Percentiles rank a stretch among this genome's conserved stretches.
Evolutionary conservation across 73 alveolate genomes (phyloP).

Genomic region (Diophrys appendiculata): DNA sequence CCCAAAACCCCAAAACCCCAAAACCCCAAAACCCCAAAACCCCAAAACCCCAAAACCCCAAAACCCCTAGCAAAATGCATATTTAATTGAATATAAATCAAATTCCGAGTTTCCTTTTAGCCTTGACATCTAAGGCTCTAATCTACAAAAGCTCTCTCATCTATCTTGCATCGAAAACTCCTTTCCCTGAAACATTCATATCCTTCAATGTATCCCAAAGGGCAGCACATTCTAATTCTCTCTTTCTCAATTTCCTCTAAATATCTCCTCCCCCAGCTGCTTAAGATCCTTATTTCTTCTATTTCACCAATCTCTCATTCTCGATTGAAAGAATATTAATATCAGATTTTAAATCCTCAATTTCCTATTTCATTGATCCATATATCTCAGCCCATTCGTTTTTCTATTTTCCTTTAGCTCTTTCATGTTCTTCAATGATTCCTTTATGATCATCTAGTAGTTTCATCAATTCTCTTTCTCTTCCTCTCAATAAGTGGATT

Average conservation of each 20-base stretch:
- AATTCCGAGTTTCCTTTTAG: conserved; percentile 40
- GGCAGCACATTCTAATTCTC: conserved; percentile 56
- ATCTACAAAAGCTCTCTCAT: conserved; percentile 40
- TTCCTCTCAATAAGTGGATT: conserved; percentile 17
- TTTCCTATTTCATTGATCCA: conserved; percentile 51
- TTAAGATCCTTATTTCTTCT: conserved; percentile 9
- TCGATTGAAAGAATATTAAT: conserved; percentile 21
- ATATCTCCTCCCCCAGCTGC: no score
- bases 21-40: no score
- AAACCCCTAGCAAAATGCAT: no score
- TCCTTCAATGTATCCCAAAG: conserved; percentile 58
- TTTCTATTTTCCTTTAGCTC: conserved; percentile 18
- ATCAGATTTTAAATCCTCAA: conserved; percentile 40
- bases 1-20: no score
- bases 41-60: no score
- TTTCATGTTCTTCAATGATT: background rate
- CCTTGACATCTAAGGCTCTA: conserved; percentile 48
- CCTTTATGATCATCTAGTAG: background rate
- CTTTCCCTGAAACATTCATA: conserved; percentile 29
- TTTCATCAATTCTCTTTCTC: conserved; percentile 5
- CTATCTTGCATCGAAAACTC: conserved; percentile 39
- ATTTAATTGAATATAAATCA: no score
- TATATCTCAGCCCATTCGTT: conserved; percentile 60
- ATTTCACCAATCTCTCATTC: conserved; percentile 30
- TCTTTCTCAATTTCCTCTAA: conserved; percentile 47